Percentiles rank a stretch among this genome's conserved stretches.
phyloP scores from a whole-genome alignment of 805 yeast species.

The Saturnispora saitoi region DNA sequence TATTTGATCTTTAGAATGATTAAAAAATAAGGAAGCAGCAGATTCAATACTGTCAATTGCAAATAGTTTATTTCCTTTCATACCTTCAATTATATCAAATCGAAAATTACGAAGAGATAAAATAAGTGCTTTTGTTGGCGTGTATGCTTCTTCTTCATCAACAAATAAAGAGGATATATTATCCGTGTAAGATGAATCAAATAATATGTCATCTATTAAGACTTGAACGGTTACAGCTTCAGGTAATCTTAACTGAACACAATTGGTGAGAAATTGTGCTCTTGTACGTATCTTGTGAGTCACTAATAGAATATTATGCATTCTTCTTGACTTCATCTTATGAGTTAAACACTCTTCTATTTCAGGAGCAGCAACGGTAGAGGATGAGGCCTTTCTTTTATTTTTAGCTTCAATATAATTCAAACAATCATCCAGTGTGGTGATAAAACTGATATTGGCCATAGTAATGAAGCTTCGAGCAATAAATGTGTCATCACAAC shows the following conservation, averaged over 20 bases:
- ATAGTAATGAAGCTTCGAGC: conserved; percentile 18
- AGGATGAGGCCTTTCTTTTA: neutral
- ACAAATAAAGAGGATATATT: conserved; percentile 21
- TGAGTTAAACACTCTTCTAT: neutral
- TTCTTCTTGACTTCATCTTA: neutral
- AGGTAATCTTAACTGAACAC: conserved; percentile 12
- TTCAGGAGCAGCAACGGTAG: neutral
- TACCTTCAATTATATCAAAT: conserved; percentile 13
- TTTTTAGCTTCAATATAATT: neutral
- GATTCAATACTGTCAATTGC: conserved; percentile 15
- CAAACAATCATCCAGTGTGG: conserved; percentile 15
- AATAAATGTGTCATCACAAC: conserved; percentile 15
- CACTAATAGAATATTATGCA: conserved; percentile 10
- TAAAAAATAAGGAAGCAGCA: conserved; percentile 10
- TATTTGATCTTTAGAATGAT: conserved; percentile 5
- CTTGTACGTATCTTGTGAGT: conserved; percentile 20
- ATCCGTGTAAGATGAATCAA: conserved; percentile 23
- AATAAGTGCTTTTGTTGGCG: conserved; percentile 15
- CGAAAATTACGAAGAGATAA: conserved; percentile 18
- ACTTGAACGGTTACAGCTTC: conserved; percentile 12
- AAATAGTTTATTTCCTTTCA: conserved; percentile 10
- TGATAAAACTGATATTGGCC: conserved; percentile 14
- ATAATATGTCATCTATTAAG: conserved; percentile 19
- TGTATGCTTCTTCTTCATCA: conserved; percentile 1
- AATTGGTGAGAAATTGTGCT: conserved; percentile 19